phyloP scores from a whole-genome alignment of 1,139 yeast genomes.

The Hyphopichia burtonii region DNA sequence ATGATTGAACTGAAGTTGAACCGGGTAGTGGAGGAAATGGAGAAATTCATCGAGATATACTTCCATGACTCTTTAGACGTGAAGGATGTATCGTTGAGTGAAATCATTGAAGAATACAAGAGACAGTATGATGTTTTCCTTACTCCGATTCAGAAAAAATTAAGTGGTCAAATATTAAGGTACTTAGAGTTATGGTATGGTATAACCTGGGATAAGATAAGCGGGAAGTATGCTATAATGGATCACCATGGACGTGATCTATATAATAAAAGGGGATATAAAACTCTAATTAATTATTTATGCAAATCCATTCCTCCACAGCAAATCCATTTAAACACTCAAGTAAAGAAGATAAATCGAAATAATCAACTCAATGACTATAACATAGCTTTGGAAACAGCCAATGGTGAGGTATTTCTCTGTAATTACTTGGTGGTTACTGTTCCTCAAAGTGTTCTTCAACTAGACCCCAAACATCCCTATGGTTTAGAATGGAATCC shows the following conservation, averaged over 20 bases:
- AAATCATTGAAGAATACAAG: slow-evolving; percentile 48
- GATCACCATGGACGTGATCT: slow-evolving; percentile 78
- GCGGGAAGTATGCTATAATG: slow-evolving; percentile 64
- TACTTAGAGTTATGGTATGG: slow-evolving; percentile 80
- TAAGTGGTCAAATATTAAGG: slow-evolving; percentile 53
- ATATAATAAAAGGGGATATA: slow-evolving; percentile 60
- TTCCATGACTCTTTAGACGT: slow-evolving; percentile 45
- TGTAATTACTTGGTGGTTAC: slow-evolving; percentile 66
- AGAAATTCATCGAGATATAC: slow-evolving; percentile 56
- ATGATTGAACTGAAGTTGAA: slow-evolving; percentile 24
- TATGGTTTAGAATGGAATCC: slow-evolving; percentile 62
- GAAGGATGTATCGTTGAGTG: slow-evolving; percentile 51
- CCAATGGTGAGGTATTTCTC: slow-evolving; percentile 14
- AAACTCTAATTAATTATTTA: slow-evolving; percentile 47
- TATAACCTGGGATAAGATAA: slow-evolving; percentile 59
- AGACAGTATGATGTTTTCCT: slow-evolving; percentile 45
- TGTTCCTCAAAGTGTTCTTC: slow-evolving; percentile 70
- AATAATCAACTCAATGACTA: slow-evolving; percentile 11
- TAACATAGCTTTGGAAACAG: slow-evolving; percentile 19
- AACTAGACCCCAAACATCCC: slow-evolving; percentile 32
- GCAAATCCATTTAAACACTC: slow-evolving; percentile 40
- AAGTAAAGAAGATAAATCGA: slow-evolving; percentile 45
- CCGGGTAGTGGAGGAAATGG: slow-evolving; percentile 55
- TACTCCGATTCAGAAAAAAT: slow-evolving; percentile 49
- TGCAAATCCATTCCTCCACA: slow-evolving; percentile 35